Evolutionary conservation across 2,329 filamentous ascomycete genomes (phyloP), one percentile per base, ranked within the genome.

Genomic region (Didymella arachidicola): DNA sequence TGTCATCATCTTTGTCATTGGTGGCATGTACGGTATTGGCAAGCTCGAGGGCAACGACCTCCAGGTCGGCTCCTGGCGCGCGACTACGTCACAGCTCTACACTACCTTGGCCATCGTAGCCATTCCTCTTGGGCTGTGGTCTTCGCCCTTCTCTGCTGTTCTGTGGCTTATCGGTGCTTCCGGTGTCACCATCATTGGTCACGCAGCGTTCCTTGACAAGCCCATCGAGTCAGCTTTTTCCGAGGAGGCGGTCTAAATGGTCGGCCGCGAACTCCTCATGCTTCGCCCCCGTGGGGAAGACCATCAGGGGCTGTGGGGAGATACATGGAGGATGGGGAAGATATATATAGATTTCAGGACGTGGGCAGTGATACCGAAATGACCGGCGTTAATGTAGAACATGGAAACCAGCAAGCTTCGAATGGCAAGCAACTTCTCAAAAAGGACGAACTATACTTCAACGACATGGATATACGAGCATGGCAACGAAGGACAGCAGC

Each of bases 171-270:
- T 98, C 75, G 95, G 95, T 77, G 95, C 95, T 71, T 94, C 91
- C 70, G 93, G 92, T 78, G 92, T 97, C 77, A 91, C 89, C 77
- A 96, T 98, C 69, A 83, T 98, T 68, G 95, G 95, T 80, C 95
- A 99, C 82, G 95, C 95, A 70, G 86, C 93, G 64, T 87, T 98
- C 77, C 89, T 98, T 90, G 94, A 98, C 79, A 97, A 97, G 87
- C 94, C 94, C 60, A 97, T 98, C 84, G 95, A 98, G 89, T 94
- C 96, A 93, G 93, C 93, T 97, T 99, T 99, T 97, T 97, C 94
- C 86, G 95, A 96, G 93, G 95, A 99, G 94, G 94, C 95, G 93
- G 95, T 99, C 91, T 99, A 98, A 89, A 86, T 96, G 93, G 93
- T 98, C 95, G 94, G 92, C 94, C 94, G 95, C 95, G 90, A 95